A percentile compares a stretch with the other conserved stretches of the same genome.
Conservation (phyloP, 257 asterid species). For the Solanum habrochaites region DNA sequence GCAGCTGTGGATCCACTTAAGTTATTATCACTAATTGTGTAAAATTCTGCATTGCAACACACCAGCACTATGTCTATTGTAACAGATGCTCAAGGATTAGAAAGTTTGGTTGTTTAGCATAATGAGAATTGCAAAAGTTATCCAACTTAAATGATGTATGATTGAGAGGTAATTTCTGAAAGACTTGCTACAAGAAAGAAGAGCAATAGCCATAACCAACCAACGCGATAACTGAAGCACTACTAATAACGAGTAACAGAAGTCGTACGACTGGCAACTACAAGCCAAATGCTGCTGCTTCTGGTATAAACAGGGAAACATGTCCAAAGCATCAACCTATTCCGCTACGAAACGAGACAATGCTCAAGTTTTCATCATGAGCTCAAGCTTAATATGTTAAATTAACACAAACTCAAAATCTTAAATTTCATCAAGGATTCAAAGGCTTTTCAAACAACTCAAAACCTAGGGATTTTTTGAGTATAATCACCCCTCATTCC, state of each 20-base stretch:
- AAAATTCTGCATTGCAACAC: background rate
- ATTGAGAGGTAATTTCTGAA: background rate
- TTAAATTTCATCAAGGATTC: background rate
- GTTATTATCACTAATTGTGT: background rate
- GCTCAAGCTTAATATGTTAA: background rate
- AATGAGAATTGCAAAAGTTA: background rate
- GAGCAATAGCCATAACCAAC: background rate
- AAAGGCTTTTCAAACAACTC: background rate
- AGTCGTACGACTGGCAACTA: background rate
- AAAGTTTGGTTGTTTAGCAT: background rate
- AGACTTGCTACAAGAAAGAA: background rate
- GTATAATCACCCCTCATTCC: too few species aligned
- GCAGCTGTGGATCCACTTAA: background rate
- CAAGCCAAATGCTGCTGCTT: background rate
- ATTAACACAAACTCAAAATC: background rate
- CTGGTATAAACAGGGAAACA: background rate
- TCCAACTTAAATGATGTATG: background rate
- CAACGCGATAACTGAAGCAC: background rate
- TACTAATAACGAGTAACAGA: background rate
- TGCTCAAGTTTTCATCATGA: background rate
- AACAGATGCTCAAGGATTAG: background rate
- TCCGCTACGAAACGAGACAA: background rate
- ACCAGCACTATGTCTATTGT: background rate
- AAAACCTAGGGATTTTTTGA: too few species aligned
- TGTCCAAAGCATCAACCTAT: background rate